A percentile compares a stretch with the other conserved stretches of the same genome.
Evolutionary conservation across 495 filamentous ascomycete species (phyloP).

Genomic region (Recurvomyces mirabilis): DNA sequence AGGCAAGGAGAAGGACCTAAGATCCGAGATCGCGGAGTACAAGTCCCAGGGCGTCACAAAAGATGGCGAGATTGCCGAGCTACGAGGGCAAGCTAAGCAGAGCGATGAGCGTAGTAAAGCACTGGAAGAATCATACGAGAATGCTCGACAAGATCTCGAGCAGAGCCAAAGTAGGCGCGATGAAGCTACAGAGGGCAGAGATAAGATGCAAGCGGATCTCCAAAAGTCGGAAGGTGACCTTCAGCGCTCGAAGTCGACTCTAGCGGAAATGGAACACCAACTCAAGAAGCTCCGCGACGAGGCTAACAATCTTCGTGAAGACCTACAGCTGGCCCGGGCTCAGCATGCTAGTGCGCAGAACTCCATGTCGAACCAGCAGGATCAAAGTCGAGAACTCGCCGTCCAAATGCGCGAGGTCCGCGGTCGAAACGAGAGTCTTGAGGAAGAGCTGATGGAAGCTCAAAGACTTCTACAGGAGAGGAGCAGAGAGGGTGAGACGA

Average conservation of each 20-base stretch:
- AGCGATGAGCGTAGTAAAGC: conserved; percentile 60
- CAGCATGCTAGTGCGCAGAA: conserved; percentile 78
- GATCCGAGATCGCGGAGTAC: conserved; percentile 54
- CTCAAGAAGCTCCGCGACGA: conserved; percentile 52
- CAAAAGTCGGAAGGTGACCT: conserved; percentile 59
- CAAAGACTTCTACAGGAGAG: conserved; percentile 82
- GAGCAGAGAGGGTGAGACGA: conserved; percentile 89
- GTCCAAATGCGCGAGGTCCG: conserved; percentile 87
- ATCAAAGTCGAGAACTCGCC: conserved; percentile 78
- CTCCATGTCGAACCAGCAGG: conserved; percentile 80
- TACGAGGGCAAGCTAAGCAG: conserved; percentile 64
- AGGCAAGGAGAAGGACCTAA: conserved; percentile 66
- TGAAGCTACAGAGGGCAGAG: conserved; percentile 57
- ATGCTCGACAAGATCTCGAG: conserved; percentile 61
- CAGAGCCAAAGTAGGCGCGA: conserved; percentile 66
- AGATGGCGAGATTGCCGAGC: conserved; percentile 60
- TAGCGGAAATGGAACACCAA: conserved; percentile 64
- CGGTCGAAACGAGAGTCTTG: conserved; percentile 70
- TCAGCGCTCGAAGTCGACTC: conserved; percentile 45
- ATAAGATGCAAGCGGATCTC: conserved; percentile 57
- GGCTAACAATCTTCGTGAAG: conserved; percentile 57
- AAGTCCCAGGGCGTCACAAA: conserved; percentile 59
- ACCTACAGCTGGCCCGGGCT: conserved; percentile 70
- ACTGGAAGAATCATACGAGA: conserved; percentile 63
- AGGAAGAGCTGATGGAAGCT: conserved; percentile 83